Base-by-base conservation (phyloP, 768 basidiomycete genomes). In the Tricholoma flavovirens region DNA sequence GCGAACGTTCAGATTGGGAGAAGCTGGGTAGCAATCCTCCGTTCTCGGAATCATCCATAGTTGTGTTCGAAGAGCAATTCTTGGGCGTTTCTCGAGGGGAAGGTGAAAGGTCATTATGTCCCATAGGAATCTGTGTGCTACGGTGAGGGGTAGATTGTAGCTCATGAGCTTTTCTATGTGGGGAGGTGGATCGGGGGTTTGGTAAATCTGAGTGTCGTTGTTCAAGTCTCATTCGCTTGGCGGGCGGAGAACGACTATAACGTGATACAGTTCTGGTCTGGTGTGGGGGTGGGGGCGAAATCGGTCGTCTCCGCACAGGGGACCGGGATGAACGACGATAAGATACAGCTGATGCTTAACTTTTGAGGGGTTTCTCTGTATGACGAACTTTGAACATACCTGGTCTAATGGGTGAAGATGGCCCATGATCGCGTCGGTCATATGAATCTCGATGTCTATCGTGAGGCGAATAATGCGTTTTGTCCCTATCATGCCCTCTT, bases 311-410 rank as follows among this genome's bases (percentile, higher is more conserved):
- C 43, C 62, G 61, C 35, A 61, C 64, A 32, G 67, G 69, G 54
- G 70, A 67, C 19, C 66, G 62, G 10, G 69, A 68, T 45, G 62
- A 58, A 48, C 66, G 66, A 15, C 65, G 64, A 49, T 49, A 53
- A 30, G 42, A 30, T 7, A 24, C 30, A 30, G 49, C 51, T 46
- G 17, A 38, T 24, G 22, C 19, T 8, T 19, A 40, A 53, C 26
- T 30, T 43, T 42, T n/a, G 5, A 57, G 24, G 61, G 65, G 19
- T 62, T 53, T 55, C 50, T 14, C 38, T 29, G 38, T 35, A 42
- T n/a, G 26, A 52, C 49, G 42, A 35, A 36, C 19, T 4, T 53
- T 36, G 46, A 32, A 42, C 58, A 7, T 56, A 61, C 65, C 60
- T 54, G 59, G 55, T 30, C 63, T 40, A 17, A 40, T 36, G 36